Evolutionary conservation across 257 asterid genomes (phyloP).

Genomic region (Nicotiana otophora): DNA sequence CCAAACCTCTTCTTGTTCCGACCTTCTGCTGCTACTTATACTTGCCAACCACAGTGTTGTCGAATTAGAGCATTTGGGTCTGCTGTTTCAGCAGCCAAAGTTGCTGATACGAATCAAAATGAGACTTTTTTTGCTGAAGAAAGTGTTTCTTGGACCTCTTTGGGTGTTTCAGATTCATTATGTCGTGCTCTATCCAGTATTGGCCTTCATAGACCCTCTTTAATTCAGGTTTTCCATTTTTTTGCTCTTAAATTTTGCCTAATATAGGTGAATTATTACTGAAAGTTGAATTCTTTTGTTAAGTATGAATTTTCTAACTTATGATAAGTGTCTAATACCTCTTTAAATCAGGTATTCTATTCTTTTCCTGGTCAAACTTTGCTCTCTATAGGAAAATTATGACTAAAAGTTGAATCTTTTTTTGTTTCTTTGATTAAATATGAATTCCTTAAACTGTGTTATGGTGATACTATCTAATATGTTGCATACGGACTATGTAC

Average conservation of each 20-base stretch:
- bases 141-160: conserved; percentile 70
- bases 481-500: neutral
- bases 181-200: conserved; percentile 49
- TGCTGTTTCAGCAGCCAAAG: conserved; percentile 24
- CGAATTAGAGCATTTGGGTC: conserved; percentile 39
- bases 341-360: conserved; percentile 57
- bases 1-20: conserved; percentile 16
- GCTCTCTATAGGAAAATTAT: neutral
- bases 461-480: neutral
- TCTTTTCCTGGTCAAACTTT: neutral
- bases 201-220: conserved; percentile 80
- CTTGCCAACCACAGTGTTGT: neutral
- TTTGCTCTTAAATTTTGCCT: neutral
- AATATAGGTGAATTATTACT: neutral
- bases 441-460: neutral
- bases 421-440: neutral
- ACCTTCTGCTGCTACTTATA: conserved; percentile 15
- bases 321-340: conserved; percentile 17
- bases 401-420: neutral
- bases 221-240: conserved; percentile 58
- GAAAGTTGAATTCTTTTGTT: neutral
- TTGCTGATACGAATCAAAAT: conserved; percentile 19
- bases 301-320: too few relatives aligned
- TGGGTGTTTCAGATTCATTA: conserved; percentile 66
- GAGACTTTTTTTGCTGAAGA: conserved; percentile 81